Evolutionary conservation across 148 eudicot genomes (phyloP), one percentile per base, ranked within the genome.

Genomic region (Fallopia convolvulus): DNA sequence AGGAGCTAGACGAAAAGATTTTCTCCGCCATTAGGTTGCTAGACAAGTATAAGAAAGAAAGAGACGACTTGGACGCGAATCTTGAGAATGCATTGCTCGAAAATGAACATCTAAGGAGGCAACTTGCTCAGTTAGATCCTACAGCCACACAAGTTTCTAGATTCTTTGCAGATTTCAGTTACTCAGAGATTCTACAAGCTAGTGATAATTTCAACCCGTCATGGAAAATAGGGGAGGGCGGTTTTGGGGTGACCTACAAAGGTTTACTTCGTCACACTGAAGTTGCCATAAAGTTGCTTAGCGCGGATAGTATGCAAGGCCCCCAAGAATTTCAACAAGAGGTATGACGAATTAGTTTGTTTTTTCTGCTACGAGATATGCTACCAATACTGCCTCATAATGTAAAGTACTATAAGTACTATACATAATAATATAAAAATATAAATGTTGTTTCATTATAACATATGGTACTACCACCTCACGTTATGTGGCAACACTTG

Each of bases 171-270:
- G 91, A 84, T 55, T 86, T 91, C 78, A 87, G 88, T 72, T 87
- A 87, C 83, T 79, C 75, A 7, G 99, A 95, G 76, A 86, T 95
- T 75, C 81, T 88, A 80, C 84, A 86, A 76, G 97, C 93, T 10
- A 92, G 97, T 18, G 75, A 70, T 46, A 32, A 70, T 75, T 91
- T 93, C 70, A 85, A 90, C 75, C 85, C 77, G 49, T 85, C 85
- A 44, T 81, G 86, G 84, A 92, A 87, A 83, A 91, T 93, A 41
- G 94, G 94, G 42, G 94, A 93, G 87, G 97, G 97, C 61, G 91
- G 94, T 55, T 89, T 88, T 77, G 97, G 93, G 23, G 86, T 72
- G 79, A 87, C 90, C 39, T 95, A 87, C 72, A 84, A 74, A 84
- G 97, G 90, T 42, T 21, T 77, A 23, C 83, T 95, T 23, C 88